Base-by-base conservation (phyloP, 495 filamentous ascomycete species). In the Hypomontagnella monticulosa region DNA sequence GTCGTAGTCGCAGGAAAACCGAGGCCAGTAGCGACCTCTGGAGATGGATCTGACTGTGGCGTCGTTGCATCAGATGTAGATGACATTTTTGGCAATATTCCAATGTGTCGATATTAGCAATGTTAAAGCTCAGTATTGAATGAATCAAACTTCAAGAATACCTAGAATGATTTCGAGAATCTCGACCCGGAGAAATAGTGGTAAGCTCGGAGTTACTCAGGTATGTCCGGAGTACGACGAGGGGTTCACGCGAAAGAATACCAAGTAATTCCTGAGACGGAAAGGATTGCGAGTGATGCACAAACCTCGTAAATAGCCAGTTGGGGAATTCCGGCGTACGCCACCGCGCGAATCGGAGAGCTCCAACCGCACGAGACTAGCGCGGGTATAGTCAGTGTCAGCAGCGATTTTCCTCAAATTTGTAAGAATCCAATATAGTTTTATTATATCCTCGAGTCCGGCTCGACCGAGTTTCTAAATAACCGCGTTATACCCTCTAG, bases 1-100 rank as follows among this genome's bases (percentile, higher is more conserved):
- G 76, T 79, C 23, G 71, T 71, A 1, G 74, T 71, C 15, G 61
- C 65, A 1, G 67, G 79, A 30, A 81, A n/a, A n/a, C n/a, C n/a
- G n/a, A n/a, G 76, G 59, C 73, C 68, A 37, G 77, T 34, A 0
- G 58, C 27, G n/a, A 70, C 40, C 46, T 64, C 49, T 30, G 66
- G 20, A 6, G 62, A 47, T n/a, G 30, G 0, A 16, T 44, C 34
- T 6, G 66, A 11, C 34, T 57, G 42, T 6, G 46, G 14, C 44
- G 61, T 57, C 18, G 55, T 15, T 43, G 19, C 16, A 2, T 46
- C 23, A 7, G 61, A 51, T 15, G 50, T 4, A 27, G 15, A 8
- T n/a, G 41, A 30, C 23, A 27, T 27, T 27, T 27, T 27, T 11
- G 15, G 0, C 4, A 30, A 16, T 32, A 50, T 34, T 18, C 34